Evolutionary conservation across 768 basidiomycete genomes (phyloP).

Genomic region (Boletus patriciae): DNA sequence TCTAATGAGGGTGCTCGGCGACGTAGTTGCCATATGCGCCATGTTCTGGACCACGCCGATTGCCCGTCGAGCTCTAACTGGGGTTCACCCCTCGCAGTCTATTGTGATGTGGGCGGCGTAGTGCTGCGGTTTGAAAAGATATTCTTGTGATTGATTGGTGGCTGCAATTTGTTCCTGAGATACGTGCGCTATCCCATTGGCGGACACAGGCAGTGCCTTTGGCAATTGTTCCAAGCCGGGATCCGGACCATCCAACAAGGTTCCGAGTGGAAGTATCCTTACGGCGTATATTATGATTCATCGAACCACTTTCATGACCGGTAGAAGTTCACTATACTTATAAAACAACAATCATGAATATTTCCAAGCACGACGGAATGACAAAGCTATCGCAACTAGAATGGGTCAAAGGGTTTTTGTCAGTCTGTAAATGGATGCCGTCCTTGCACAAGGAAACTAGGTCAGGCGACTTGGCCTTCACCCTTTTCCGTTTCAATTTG

Average conservation of each 20-base stretch:
- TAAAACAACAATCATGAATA: constrained; percentile 15
- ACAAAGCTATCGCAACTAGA: constrained; percentile 13
- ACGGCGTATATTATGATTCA: constrained; percentile 20
- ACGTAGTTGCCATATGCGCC: constrained; percentile 38
- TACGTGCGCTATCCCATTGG: constrained; percentile 22
- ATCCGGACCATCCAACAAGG: constrained; percentile 34
- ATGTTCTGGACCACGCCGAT: constrained; percentile 32
- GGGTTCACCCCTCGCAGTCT: constrained; percentile 22
- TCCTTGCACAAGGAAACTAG: constrained; percentile 10
- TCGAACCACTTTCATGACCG: constrained; percentile 28
- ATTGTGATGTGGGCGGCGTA: constrained; percentile 14
- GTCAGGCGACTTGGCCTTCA: constrained; percentile 24
- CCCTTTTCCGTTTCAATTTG: constrained; percentile 29
- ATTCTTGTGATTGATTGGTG: constrained; percentile 29
- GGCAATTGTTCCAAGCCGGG: constrained; percentile 31
- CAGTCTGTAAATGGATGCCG: constrained; percentile 12
- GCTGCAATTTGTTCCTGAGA: constrained; percentile 30
- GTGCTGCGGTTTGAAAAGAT: constrained; percentile 23
- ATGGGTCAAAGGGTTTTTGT: constrained; percentile 29
- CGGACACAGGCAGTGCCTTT: constrained; percentile 30
- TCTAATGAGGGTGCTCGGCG: constrained; percentile 35
- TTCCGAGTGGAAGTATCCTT: constrained; percentile 26
- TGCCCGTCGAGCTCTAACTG: constrained; percentile 21
- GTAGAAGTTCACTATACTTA: constrained; percentile 26
- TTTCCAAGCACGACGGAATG: constrained; percentile 15